Conservation (phyloP, 768 basidiomycete species). For the Tulasnella calospora region DNA sequence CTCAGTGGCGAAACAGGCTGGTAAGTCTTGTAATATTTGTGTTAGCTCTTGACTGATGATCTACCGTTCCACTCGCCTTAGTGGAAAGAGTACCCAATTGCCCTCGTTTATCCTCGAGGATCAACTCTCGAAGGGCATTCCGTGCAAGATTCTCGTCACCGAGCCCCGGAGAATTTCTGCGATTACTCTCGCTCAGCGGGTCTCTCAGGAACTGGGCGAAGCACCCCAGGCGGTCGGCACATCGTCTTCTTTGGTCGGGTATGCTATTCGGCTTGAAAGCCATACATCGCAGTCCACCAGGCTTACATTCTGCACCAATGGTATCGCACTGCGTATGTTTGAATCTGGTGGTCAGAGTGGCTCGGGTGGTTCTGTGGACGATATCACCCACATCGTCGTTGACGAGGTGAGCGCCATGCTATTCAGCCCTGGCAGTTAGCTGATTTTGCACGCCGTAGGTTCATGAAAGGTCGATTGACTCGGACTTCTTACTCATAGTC, state of each 20-base stretch:
- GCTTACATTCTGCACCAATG: conserved; percentile 83
- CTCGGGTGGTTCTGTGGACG: conserved; percentile 79
- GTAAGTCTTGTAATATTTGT: conserved; percentile 35
- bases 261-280: conserved; percentile 89
- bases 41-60: conserved; percentile 36
- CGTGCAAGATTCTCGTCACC: conserved; percentile 90
- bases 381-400: conserved; percentile 94
- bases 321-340: conserved; percentile 95
- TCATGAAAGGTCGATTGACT: conserved; percentile 95
- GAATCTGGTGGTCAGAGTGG: conserved; percentile 72
- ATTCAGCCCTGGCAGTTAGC: conserved; percentile 1
- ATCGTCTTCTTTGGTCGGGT: conserved; percentile 75
- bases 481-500: conserved; percentile 92
- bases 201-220: conserved; percentile 90
- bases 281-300: conserved; percentile 74
- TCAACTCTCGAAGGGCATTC: conserved; percentile 68
- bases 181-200: conserved; percentile 90
- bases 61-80: conserved; percentile 34
- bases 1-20: conserved; percentile 80
- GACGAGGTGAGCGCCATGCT: conserved; percentile 61
- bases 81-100: conserved; percentile 96
- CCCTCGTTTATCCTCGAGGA: conserved; percentile 92
- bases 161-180: conserved; percentile 95
- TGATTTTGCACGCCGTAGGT: conserved; percentile 46
- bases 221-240: conserved; percentile 72